Evolutionary conservation across 192 early-diverging fungal species (phyloP).

Genomic region (Diversispora epigaea): DNA sequence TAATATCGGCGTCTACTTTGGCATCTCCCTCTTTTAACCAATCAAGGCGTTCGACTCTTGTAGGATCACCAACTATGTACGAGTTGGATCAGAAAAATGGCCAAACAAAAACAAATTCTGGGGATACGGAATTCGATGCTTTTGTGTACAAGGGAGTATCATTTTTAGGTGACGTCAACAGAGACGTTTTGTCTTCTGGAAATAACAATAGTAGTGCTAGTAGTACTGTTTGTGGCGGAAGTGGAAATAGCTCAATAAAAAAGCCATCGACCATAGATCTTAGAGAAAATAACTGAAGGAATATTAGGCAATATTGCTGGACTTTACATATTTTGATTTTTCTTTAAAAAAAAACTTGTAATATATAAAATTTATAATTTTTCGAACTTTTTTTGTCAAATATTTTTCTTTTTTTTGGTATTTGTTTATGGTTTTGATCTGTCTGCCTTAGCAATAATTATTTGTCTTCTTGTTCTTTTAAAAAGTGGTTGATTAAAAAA

Average conservation of each 20-base stretch:
- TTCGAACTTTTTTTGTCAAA: no score
- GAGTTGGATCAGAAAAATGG: not conserved
- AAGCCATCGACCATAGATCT: not conserved
- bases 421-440: no score
- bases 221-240: not conserved
- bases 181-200: slow-evolving; percentile 1
- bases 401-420: no score
- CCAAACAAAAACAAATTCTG: no score
- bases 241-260: not conserved
- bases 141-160: slow-evolving; percentile 20
- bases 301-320: not conserved
- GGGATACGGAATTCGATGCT: slow-evolving; percentile 6
- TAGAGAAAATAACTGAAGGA: not conserved
- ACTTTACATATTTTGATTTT: no score
- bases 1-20: not conserved
- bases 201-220: not conserved
- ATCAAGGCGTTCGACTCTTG: slow-evolving; percentile 22
- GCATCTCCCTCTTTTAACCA: slow-evolving; percentile 24
- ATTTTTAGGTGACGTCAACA: slow-evolving; percentile 16
- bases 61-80: slow-evolving; percentile 1
- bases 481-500: no score
- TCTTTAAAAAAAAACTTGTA: no score
- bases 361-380: no score
- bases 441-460: no score
- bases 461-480: no score